phyloP scores from a whole-genome alignment of 2,329 filamentous ascomycete genomes.

The Fusarium albosuccineum region DNA sequence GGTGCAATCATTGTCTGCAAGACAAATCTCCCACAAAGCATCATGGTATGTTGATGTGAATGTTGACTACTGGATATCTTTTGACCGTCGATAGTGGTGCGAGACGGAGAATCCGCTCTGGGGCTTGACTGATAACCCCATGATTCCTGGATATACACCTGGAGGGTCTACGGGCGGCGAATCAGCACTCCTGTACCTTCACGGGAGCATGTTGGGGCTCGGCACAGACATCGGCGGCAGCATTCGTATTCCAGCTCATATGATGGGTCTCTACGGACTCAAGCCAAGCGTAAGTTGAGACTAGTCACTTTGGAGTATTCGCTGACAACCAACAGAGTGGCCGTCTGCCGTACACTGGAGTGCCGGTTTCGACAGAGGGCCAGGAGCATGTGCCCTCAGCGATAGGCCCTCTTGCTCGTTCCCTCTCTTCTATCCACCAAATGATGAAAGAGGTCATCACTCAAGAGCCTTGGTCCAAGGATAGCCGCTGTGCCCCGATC shows the following conservation, averaged over 20 bases:
- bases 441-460: slow-evolving; percentile 62
- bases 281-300: slow-evolving; percentile 45
- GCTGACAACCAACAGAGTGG: slow-evolving; percentile 57
- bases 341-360: slow-evolving; percentile 69
- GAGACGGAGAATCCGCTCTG: slow-evolving; percentile 50
- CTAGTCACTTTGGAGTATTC: rapidly evolving
- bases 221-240: slow-evolving; percentile 48
- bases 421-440: slow-evolving; percentile 57
- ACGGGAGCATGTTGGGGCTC: slow-evolving; percentile 39
- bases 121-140: slow-evolving; percentile 43
- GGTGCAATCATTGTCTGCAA: slow-evolving; percentile 64
- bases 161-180: slow-evolving; percentile 47
- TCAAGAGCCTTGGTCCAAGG: slow-evolving; percentile 64
- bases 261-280: slow-evolving; percentile 41
- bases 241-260: slow-evolving; percentile 45
- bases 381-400: slow-evolving; percentile 74
- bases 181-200: slow-evolving; percentile 31
- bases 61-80: rapidly evolving
- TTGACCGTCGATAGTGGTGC: slow-evolving; percentile 13
- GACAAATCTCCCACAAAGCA: slow-evolving; percentile 36
- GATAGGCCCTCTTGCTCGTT: slow-evolving; percentile 69
- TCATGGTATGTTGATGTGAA: slow-evolving; percentile 7
- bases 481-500: slow-evolving; percentile 66
- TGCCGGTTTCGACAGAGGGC: slow-evolving; percentile 72
- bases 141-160: slow-evolving; percentile 39